phyloP scores from a whole-genome alignment of 345 rosid genomes.

The Laguncularia racemosa region DNA sequence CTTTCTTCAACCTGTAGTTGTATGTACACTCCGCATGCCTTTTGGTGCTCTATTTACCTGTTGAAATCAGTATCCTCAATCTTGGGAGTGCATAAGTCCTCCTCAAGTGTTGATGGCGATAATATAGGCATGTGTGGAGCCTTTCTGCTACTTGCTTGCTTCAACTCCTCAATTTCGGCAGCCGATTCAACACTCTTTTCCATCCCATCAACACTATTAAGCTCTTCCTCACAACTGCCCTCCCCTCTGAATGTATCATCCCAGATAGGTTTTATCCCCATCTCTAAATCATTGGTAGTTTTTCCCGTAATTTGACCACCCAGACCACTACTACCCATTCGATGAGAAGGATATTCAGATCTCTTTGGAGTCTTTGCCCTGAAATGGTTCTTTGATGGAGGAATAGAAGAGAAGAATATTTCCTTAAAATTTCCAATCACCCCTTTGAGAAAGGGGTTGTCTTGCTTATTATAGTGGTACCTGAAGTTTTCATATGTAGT shows the following conservation, averaged over 20 bases:
- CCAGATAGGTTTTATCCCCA: conserved; percentile 72
- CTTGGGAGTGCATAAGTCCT: no score
- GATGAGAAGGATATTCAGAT: conserved; percentile 42
- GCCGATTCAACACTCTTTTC: conserved; percentile 2
- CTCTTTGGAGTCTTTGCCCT: conserved; percentile 57
- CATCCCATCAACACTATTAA: background rate
- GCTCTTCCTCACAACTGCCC: conserved; percentile 21
- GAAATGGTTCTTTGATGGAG: conserved; percentile 69
- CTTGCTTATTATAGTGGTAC: conserved; percentile 50
- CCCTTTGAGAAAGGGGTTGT: conserved; percentile 80
- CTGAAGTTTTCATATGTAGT: conserved; percentile 92
- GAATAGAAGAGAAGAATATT: conserved; percentile 57
- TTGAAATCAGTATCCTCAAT: no score
- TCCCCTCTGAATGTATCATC: conserved; percentile 25
- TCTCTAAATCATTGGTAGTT: conserved; percentile 41
- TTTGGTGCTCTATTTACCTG: no score
- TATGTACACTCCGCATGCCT: no score
- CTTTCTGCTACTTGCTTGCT: background rate
- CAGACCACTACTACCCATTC: conserved; percentile 22
- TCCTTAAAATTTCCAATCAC: conserved; percentile 56
- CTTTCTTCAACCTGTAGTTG: no score
- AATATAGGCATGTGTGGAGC: background rate
- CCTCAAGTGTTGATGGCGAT: background rate
- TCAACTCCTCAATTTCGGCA: background rate
- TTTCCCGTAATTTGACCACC: conserved; percentile 41